phyloP scores from a whole-genome alignment of 2,329 filamentous ascomycete species.

The Exutisphaerella laricina region DNA sequence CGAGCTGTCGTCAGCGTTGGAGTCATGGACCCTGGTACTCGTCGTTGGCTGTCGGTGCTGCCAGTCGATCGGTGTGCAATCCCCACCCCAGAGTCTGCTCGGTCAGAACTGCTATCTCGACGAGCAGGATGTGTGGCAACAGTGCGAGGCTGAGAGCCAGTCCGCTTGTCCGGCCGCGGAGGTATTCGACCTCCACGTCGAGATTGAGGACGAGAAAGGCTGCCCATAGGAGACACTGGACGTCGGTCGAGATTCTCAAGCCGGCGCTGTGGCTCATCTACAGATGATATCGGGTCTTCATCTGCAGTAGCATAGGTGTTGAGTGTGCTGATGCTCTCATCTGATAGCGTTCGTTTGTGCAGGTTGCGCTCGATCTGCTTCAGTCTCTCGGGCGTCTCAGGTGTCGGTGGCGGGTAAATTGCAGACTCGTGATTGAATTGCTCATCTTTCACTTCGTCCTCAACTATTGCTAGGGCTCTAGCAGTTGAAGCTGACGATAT shows the following conservation, averaged over 20 bases:
- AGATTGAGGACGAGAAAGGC: neutral
- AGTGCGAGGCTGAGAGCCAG: slow-evolving; percentile 6
- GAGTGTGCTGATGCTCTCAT: slow-evolving; percentile 56
- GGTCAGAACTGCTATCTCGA: slow-evolving; percentile 23
- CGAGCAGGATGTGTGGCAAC: slow-evolving; percentile 3
- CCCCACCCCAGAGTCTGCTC: slow-evolving; percentile 31
- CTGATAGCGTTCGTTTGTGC: slow-evolving; percentile 48
- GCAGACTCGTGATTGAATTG: slow-evolving; percentile 18
- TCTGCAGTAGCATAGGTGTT: slow-evolving; percentile 60
- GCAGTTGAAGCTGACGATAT: slow-evolving; percentile 50
- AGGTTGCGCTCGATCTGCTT: slow-evolving; percentile 32
- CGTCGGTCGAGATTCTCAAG: slow-evolving; percentile 8
- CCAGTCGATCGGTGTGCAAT: slow-evolving; percentile 24
- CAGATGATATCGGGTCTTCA: slow-evolving; percentile 36
- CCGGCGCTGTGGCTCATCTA: slow-evolving; percentile 7
- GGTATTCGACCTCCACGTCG: neutral
- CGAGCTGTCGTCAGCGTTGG: slow-evolving; percentile 4
- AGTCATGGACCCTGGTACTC: slow-evolving; percentile 11
- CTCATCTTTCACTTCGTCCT: slow-evolving; percentile 14
- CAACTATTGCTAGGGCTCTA: slow-evolving; percentile 24
- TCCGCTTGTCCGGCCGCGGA: neutral
- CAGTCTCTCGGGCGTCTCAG: slow-evolving; percentile 32
- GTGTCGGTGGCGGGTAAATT: slow-evolving; percentile 25
- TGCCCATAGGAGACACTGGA: slow-evolving; percentile 3
- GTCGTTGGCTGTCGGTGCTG: slow-evolving; percentile 26